These are phyloP conservation scores for Prunus salicina DNA, from an alignment of 306 rosid species.

Conservation along the genomic window DNA sequence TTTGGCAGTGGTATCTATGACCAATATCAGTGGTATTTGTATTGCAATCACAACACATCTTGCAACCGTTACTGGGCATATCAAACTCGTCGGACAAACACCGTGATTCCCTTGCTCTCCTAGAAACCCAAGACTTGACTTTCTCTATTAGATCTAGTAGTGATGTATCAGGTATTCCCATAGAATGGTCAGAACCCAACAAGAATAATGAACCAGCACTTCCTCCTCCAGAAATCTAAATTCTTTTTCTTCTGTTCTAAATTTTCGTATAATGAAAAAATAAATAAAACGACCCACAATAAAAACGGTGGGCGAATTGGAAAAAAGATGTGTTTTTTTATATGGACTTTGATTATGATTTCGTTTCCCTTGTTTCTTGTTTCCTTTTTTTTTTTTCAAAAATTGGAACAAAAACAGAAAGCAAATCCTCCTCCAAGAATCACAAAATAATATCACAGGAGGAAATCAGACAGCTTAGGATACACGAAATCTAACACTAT, in stretches of 20 bases:
- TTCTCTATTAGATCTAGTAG: conserved; percentile 63
- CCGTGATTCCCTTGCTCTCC: conserved; percentile 39
- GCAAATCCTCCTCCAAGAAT: conserved; percentile 56
- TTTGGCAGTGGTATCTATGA: conserved; percentile 53
- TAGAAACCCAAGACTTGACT: conserved; percentile 64
- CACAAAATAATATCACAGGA: conserved; percentile 52
- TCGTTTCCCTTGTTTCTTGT: conserved; percentile 21
- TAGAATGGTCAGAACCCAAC: conserved; percentile 45
- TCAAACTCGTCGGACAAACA: conserved; percentile 43
- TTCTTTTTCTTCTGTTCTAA: conserved; percentile 21
- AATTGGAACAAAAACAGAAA: conserved; percentile 23
- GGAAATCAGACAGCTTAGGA: conserved; percentile 39
- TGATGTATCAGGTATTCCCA: conserved; percentile 95
- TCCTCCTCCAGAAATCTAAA: conserved; percentile 22
- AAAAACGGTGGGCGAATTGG: conserved; percentile 63
- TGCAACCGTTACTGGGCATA: conserved; percentile 43
- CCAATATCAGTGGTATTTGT: conserved; percentile 26
- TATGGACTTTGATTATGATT: conserved; percentile 18
- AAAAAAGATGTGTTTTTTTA: conserved; percentile 33
- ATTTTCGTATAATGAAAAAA: conserved; percentile 21
- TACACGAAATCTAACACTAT: conserved; percentile 37
- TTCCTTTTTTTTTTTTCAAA: not conserved
- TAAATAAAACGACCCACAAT: conserved; percentile 50
- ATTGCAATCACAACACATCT: conserved; percentile 72
- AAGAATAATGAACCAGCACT: conserved; percentile 30